Base-by-base conservation (phyloP, 2,329 filamentous ascomycete genomes). In the Neodidymelliopsis sp. region DNA sequence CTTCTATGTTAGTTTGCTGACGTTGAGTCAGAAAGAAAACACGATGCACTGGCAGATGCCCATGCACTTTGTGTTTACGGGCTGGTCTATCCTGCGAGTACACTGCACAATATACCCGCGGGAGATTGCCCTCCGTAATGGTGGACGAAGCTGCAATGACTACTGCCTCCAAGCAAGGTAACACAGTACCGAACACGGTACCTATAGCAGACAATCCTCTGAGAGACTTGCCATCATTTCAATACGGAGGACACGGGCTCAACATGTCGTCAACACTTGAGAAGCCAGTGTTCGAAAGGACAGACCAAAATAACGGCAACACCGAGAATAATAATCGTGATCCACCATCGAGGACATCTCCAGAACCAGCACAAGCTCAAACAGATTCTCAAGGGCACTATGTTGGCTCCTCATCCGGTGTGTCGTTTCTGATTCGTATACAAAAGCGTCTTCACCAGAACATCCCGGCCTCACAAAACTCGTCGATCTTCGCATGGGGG, bases 401-500 rank as follows among this genome's bases (percentile, higher is more conserved):
- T 52, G 73, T 80, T 19, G 78, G 77, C 0, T 75, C 77, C 4
- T 72, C 77, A 0, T 79, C 76, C 1, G 78, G 76, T 0, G 76
- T 76, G 0, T 78, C 77, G 0, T 82, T 82, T 45, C 65, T 82
- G 9, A 71, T 79, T 0, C 70, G 80, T 7, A 77, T 81, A 2
- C 80, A 81, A 62, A 77, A 77, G 50, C 70, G 75, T 4, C 72
- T 82, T 6, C 77, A 76, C 50, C 71, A 77, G 38, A 73, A 73
- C 20, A 40, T 68, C 64, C 40, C 54, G 3, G 59, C 57, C 2
- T 62, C 60, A 4, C 71, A 73, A 16, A 66, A 74, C 22, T 74
- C 72, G 1, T 75, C 77, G 2, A 79, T 81, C 18, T 80, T 81
- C 56, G 76, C 77, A 0, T 79, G 78, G 55, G 79, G 77, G 10